These are phyloP conservation scores for Penicillium maclennaniae DNA, from an alignment of 495 filamentous ascomycete genomes.

Conservation along the genomic window DNA sequence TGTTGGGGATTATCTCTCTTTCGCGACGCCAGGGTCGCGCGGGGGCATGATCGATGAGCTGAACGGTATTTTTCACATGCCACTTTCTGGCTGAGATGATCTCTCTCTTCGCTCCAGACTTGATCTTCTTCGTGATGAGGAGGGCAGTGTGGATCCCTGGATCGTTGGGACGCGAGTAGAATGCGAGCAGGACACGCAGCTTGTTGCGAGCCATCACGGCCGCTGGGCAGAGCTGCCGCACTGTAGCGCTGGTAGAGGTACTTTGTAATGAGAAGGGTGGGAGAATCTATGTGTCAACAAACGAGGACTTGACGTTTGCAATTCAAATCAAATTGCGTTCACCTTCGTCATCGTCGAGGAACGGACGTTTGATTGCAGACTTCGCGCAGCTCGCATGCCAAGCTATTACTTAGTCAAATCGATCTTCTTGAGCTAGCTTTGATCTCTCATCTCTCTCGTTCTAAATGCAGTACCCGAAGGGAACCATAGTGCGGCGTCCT, in stretches of 20 bases:
- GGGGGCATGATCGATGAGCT: not conserved
- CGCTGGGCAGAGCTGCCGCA: not conserved
- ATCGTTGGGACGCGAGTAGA: conserved; percentile 3
- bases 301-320: not conserved
- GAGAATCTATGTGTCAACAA: not conserved
- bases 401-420: not conserved
- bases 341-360: not conserved
- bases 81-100: conserved; percentile 4
- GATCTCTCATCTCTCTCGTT: conserved; percentile 3
- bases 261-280: not conserved
- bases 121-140: conserved; percentile 6
- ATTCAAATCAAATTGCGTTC: not conserved
- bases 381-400: not conserved
- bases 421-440: not conserved
- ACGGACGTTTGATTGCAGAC: no score
- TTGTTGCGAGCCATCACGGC: conserved; percentile 9
- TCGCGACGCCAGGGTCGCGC: not conserved
- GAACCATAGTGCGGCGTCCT: conserved; percentile 6
- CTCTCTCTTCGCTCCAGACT: not conserved
- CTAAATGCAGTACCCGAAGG: conserved; percentile 6
- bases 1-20: not conserved
- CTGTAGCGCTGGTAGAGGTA: not conserved
- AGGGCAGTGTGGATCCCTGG: conserved; percentile 6
- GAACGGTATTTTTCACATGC: conserved; percentile 1
- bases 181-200: conserved; percentile 6